Base-by-base conservation (phyloP, 2,329 filamentous ascomycete species). In the Beauveria asiatica region DNA sequence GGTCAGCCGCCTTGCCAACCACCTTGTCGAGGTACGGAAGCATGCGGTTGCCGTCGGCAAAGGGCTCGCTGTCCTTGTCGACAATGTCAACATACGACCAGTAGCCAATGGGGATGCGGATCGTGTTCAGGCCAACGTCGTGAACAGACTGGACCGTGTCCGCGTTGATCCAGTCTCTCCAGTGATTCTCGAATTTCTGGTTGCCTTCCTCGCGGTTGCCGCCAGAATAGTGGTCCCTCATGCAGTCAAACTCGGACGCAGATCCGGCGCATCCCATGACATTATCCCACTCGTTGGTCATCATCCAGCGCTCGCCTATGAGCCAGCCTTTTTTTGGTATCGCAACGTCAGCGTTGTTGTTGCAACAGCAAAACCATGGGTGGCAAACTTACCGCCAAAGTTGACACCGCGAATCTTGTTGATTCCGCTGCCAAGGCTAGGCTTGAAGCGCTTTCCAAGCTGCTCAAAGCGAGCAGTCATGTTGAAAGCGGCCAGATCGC, bases 21-120 rank as follows among this genome's bases (percentile, higher is more conserved):
- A 72, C 69, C 25, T 63, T 66, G 41, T 72, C 70, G 33, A 71
- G 69, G 57, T 70, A 70, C 1, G 67, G 68, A 3, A 72, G 65
- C 70, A 69, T 68, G 30, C 45, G 65, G 61, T 62, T 49, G 54
- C 63, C 64, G 19, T 66, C 64, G 13, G 80, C 78, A 61, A 82
- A 83, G 58, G 79, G 72, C 68, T 82, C 80, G 59, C 71, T 76
- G 55, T 72, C 56, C 44, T 60, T 65, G 61, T 78, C 73, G n/a
- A 83, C 77, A 10, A 80, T 68, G 46, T 73, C 73, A 62, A 80
- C 76, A 37, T 77, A 69, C 41, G 81, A 74, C 80, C 80, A 83
- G 68, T 80, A 83, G 21, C 80, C 81, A 3, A 83, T 73, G 0
- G 80, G 80, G 21, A 83, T 78, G 10, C 80, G 74, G 50, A 83